A percentile compares a stretch with the other conserved stretches of the same genome.
Conservation (phyloP, 2,329 filamentous ascomycete species). For the Emmonsiellopsis sp. region DNA sequence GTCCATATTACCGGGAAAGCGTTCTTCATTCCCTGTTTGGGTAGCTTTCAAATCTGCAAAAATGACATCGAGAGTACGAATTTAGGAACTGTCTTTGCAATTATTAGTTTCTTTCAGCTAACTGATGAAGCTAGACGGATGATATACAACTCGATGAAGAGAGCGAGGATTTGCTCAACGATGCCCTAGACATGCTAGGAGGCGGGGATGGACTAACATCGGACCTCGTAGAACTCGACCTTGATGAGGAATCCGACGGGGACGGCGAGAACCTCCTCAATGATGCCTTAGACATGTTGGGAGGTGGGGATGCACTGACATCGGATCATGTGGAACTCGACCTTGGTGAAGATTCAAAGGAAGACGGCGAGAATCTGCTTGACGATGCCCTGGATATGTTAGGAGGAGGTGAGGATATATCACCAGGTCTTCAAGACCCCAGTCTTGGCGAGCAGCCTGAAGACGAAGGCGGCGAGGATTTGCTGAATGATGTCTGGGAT, state of each 20-base stretch:
- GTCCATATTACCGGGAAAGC: too few relatives aligned
- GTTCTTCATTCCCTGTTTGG: too few relatives aligned
- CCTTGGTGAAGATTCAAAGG: not conserved
- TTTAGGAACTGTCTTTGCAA: too few relatives aligned
- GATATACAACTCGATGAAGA: not conserved
- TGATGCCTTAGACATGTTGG: too few relatives aligned
- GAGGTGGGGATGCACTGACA: not conserved
- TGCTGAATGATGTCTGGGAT: constrained; percentile 3
- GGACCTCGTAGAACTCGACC: too few relatives aligned
- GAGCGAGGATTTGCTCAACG: not conserved
- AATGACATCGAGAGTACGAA: too few relatives aligned
- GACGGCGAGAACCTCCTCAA: too few relatives aligned
- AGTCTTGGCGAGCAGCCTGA: constrained; percentile 1
- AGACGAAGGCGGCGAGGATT: not conserved
- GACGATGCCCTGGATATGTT: too few relatives aligned
- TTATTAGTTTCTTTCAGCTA: too few relatives aligned
- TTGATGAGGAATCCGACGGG: not conserved
- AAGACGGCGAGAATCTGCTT: too few relatives aligned
- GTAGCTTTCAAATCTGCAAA: too few relatives aligned
- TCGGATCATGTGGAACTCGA: constrained; percentile 8
- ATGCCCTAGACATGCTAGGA: not conserved
- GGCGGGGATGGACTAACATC: not conserved
- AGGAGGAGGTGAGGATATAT: not conserved
- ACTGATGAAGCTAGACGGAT: not conserved
- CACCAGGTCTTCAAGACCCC: constrained; percentile 5